Evolutionary conservation across 805 yeast genomes (phyloP), one percentile per base, ranked within the genome.

Genomic region (Wickerhamiella parazyma): DNA sequence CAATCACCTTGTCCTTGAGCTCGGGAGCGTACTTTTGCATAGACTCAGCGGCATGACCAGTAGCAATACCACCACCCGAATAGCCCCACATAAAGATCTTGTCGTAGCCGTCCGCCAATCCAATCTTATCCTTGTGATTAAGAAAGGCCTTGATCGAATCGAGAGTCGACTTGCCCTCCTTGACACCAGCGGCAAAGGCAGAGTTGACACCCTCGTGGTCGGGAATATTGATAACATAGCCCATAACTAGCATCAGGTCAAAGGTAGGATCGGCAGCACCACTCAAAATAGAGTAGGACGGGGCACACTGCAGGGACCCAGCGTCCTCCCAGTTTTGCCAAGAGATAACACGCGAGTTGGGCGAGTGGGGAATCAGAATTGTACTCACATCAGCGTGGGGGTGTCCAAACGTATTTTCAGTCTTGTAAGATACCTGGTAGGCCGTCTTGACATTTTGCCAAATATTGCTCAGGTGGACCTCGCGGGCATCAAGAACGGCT

Each of bases 131-230:
- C 9, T 26, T 19, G 6, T 52, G 44, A 19, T 40, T 22, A 17
- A 50, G 46, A 10, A 50, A 49, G 1, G 62, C 63, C 8, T 56
- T 45, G 14, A 58, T 39, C 2, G 60, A 48, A 42, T 59, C 61
- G n/a, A 59, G 54, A 2, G 53, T 49, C 21, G 47, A 45, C 17
- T 49, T 52, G 11, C 62, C 63, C 11, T 52, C 52, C 9, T 44
- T 42, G 16, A 40, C 26, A n/a, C 55, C 52, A 1, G 53, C 56
- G 2, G 51, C 45, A 44, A 39, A 54, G 9, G 54, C 47, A 3
- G 50, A 42, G 6, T 46, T 41, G 29, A 25, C 38, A 29, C 57
- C 56, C 34, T 53, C 51, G 38, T 53, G 50, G 41, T 54, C 58
- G 8, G 58, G 57, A 2, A 50, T 45, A 10, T 49, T 51, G 2